Base-by-base conservation (phyloP, 108 stramenopile species). In the Fistulifera pelliculosa region DNA sequence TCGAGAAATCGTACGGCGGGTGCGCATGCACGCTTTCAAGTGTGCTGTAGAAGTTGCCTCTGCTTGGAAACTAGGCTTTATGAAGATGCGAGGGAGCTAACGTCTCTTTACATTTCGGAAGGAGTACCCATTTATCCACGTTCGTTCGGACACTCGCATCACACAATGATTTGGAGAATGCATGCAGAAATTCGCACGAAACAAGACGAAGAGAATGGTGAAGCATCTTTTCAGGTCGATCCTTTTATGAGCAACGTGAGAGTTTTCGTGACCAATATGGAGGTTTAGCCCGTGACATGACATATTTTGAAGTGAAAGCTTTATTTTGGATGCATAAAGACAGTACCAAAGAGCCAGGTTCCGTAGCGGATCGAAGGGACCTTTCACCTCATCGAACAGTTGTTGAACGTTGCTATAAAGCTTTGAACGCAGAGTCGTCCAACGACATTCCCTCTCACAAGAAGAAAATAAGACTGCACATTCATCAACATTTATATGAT, bases 41-140 rank as follows among this genome's bases (percentile, higher is more conserved):
- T 90, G 88, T 72, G 82, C 82, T 15, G 73, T 72, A 21, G 81
- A 85, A 67, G 74, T 83, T 8, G 69, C 79, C 42, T 67, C 75
- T 10, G 75, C 81, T 22, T 82, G 80, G 88, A 69, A 76, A 53
- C 47, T 62, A 2, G 80, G 83, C 13, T 74, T 87, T 48, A 81
- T 43, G 66, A 80, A 0, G 89, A 91, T 67, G 83, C 89, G 10
- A 64, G 77, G 27, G 85, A 91, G 66, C 60, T 91, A 14, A 71
- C 76, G 5, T 73, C 83, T 1, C 51, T 91, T 10, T 91, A 85
- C 61, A 59, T 87, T 28, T 15, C 43, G 4, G 44, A 68, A 31
- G 89, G 89, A 16, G 89, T 91, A 47, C 85, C 81, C 0, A 75
- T 91, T 41, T 91, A 91, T 68, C 89, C 89, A 7, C 27, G 54